phyloP scores from a whole-genome alignment of 208 protist genomes.

The Trypanosoma theileri region DNA sequence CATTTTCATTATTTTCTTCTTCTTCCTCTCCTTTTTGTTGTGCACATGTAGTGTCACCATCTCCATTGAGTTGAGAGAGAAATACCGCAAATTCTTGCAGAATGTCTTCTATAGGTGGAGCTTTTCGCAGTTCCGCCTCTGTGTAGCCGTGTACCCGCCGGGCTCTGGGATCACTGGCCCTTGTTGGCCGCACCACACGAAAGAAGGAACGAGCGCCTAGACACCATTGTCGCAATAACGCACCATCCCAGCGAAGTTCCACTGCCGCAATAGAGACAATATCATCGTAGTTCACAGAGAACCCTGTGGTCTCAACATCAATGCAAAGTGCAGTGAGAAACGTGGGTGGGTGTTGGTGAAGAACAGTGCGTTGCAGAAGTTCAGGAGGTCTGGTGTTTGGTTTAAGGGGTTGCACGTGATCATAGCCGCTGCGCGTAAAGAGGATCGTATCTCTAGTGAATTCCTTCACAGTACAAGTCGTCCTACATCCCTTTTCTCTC shows the following conservation, averaged over 20 bases:
- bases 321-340: conserved; percentile 27
- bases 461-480: no score
- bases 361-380: conserved; percentile 26
- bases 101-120: conserved; percentile 30
- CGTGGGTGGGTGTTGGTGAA: conserved; percentile 2
- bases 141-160: conserved; percentile 41
- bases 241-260: conserved; percentile 58
- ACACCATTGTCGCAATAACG: conserved; percentile 31
- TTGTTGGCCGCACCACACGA: conserved; percentile 39
- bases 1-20: no score
- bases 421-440: neutral
- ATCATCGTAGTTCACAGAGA: conserved; percentile 35
- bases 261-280: conserved; percentile 64
- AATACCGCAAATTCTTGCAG: conserved; percentile 36
- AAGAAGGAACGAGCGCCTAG: conserved; percentile 45
- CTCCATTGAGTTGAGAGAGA: conserved; percentile 14
- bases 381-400: neutral
- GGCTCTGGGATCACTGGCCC: conserved; percentile 14
- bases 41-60: no score
- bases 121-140: conserved; percentile 29
- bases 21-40: no score
- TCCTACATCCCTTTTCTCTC: no score
- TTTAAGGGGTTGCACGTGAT: conserved; percentile 11
- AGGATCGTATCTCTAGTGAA: no score
- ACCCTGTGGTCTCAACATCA: conserved; percentile 74